Evolutionary conservation across 768 basidiomycete genomes (phyloP), one percentile per base, ranked within the genome.

Genomic region (Lactifluus subvellereus): DNA sequence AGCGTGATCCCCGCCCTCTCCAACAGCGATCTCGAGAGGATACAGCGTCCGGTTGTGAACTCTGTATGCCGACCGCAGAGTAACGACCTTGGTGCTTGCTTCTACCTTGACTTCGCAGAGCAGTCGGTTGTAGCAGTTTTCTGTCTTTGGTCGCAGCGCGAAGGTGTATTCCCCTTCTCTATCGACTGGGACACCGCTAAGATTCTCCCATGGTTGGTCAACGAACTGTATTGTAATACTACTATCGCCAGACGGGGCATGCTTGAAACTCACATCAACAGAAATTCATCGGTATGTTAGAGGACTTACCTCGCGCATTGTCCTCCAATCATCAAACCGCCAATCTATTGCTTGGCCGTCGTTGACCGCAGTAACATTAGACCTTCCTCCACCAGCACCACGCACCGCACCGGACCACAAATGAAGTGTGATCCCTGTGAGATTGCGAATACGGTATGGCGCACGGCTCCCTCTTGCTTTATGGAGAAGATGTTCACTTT

Each of bases 241-340:
- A 71, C 98, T 94, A 74, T 94, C 89, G 38, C 85, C 85, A 10
- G 85, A 72, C 1, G 77, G 73, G 14, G 76, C 71, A 64, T 79
- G 77, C 82, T 83, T 59, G 60, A 57, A 38, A 32, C 30, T n/a
- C 27, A 56, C 35, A 49, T 66, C 11, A 62, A 22, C 38, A 45
- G 32, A n/a, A 35, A 35, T 4, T 22, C 54, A n/a, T 6, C 14
- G 11, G 16, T 30, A 35, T 40, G 32, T 40, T 22, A 35, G 45
- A 27, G 13, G 7, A 59, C 79, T 64, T 71, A 93, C 94, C 78
- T 99, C 97, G 71, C 97, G 85, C 78, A 91, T 87, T 4, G 87
- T 88, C 72, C 88, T 88, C 89, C 93, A 94, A 70, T 98, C 95
- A 71, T 98, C 94, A 69, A 98, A 98, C 59, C 97, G 81, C 97